Percentiles rank a stretch among this genome's conserved stretches.
Evolutionary conservation across 2,329 filamentous ascomycete species (phyloP).

Genomic region (Gliomastix tumulicola): DNA sequence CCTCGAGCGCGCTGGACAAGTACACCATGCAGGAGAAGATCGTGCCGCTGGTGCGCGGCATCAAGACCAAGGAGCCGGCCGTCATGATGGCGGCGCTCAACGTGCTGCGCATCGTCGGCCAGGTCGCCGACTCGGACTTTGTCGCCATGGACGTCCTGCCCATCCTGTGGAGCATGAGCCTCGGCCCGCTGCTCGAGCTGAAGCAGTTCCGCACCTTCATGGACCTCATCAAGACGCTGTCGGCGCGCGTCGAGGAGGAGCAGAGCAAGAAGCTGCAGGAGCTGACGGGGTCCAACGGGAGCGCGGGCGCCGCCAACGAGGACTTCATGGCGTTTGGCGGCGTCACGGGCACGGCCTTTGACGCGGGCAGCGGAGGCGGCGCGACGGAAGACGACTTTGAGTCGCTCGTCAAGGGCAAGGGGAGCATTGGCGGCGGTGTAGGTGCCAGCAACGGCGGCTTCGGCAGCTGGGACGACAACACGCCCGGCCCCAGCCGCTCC

Average conservation of each 20-base stretch:
- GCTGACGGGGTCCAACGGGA: conserved; percentile 54
- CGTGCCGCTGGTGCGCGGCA: conserved; percentile 79
- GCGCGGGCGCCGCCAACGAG: conserved; percentile 42
- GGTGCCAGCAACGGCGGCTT: conserved; percentile 36
- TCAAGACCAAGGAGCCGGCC: conserved; percentile 96
- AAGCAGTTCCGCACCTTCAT: conserved; percentile 87
- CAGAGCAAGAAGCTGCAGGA: conserved; percentile 86
- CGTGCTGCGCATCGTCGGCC: conserved; percentile 77
- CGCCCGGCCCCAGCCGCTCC: conserved; percentile 1
- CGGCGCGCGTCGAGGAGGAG: conserved; percentile 76
- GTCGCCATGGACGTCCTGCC: conserved; percentile 87
- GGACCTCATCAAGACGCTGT: conserved; percentile 76
- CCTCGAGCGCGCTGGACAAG: conserved; percentile 82
- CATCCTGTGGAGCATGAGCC: conserved; percentile 82
- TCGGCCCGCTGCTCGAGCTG: conserved; percentile 83
- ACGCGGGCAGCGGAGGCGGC: conserved; percentile 40
- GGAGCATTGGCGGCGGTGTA: conserved; percentile 16
- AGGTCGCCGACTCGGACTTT: conserved; percentile 79
- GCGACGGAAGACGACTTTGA: conserved; percentile 73
- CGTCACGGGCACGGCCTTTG: conserved; percentile 53
- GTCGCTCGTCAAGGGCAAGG: conserved; percentile 70
- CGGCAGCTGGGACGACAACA: conserved; percentile 40
- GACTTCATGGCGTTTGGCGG: conserved; percentile 68
- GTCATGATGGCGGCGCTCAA: conserved; percentile 92
- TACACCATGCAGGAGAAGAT: conserved; percentile 99